These are phyloP conservation scores for Leptosphaerulina australis DNA, from an alignment of 2,329 filamentous ascomycete species.

Conservation along the genomic window DNA sequence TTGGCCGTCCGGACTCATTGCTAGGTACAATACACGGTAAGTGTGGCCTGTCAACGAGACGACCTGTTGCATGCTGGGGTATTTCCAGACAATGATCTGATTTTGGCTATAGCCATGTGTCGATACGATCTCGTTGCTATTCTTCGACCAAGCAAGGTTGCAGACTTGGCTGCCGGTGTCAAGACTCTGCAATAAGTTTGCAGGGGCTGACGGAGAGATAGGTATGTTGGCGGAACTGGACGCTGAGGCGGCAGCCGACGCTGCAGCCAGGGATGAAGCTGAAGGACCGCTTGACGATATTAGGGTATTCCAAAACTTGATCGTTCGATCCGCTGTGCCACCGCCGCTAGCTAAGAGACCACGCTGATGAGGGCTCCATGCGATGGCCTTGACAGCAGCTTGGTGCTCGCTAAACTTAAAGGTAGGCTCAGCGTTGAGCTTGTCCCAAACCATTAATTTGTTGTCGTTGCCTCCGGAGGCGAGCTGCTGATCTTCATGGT, in stretches of 20 bases:
- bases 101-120: constrained; percentile 98
- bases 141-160: constrained; percentile 96
- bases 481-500: constrained; percentile 91
- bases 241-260: constrained; percentile 44
- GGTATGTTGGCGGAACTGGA: constrained; percentile 41
- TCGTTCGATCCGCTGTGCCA: constrained; percentile 91
- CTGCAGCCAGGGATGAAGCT: constrained; percentile 49
- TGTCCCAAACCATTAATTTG: constrained; percentile 98
- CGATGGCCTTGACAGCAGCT: constrained; percentile 95
- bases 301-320: constrained; percentile 97
- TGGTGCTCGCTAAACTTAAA: constrained; percentile 96
- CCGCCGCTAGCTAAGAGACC: constrained; percentile 94
- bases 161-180: constrained; percentile 99
- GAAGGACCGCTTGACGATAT: constrained; percentile 65
- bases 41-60: constrained; percentile 95
- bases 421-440: constrained; percentile 85
- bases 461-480: constrained; percentile 98
- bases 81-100: constrained; percentile 99
- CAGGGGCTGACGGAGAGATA: constrained; percentile 43
- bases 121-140: constrained; percentile 95
- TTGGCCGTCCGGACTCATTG: constrained; percentile 95
- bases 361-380: constrained; percentile 96
- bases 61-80: constrained; percentile 96
- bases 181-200: constrained; percentile 72
- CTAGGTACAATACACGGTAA: constrained; percentile 92